Conservation (phyloP, 768 basidiomycete species). For the Auricularia heimuer region DNA sequence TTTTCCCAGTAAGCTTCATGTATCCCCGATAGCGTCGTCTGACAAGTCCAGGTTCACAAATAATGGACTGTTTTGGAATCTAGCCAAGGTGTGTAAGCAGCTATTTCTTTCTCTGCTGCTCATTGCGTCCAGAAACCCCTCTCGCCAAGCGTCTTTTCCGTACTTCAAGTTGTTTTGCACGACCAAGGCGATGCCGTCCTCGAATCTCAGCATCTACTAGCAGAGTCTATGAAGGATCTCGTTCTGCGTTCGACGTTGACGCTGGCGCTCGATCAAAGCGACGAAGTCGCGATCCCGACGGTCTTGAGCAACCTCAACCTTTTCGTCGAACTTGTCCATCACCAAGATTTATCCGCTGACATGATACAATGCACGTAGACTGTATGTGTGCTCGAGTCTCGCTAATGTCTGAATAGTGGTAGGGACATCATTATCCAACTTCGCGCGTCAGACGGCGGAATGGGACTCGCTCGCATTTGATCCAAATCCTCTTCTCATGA, state of each 20-base stretch:
- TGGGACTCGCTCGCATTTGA: slow-evolving; percentile 39
- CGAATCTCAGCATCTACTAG: slow-evolving; percentile 37
- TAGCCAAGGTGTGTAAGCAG: slow-evolving; percentile 42
- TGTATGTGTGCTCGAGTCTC: no score
- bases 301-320: slow-evolving; percentile 46
- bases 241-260: slow-evolving; percentile 48
- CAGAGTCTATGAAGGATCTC: slow-evolving; percentile 25
- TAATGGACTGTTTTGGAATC: slow-evolving; percentile 44
- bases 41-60: slow-evolving; percentile 37
- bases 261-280: slow-evolving; percentile 41
- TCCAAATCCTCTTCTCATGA: slow-evolving; percentile 44
- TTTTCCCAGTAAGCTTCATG: slow-evolving; percentile 34
- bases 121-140: not conserved
- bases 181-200: slow-evolving; percentile 3
- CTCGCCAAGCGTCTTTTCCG: not conserved
- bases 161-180: slow-evolving; percentile 5
- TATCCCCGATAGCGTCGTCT: not conserved
- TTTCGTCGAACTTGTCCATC: slow-evolving; percentile 51
- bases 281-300: slow-evolving; percentile 34
- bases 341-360: slow-evolving; percentile 39
- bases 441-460: slow-evolving; percentile 53
- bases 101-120: not conserved
- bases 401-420: slow-evolving; percentile 31
- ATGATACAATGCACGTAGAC: slow-evolving; percentile 45
- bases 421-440: slow-evolving; percentile 40